These are phyloP conservation scores for Alectoria sarmentosa DNA, from an alignment of 495 filamentous ascomycete genomes.

Conservation along the genomic window DNA sequence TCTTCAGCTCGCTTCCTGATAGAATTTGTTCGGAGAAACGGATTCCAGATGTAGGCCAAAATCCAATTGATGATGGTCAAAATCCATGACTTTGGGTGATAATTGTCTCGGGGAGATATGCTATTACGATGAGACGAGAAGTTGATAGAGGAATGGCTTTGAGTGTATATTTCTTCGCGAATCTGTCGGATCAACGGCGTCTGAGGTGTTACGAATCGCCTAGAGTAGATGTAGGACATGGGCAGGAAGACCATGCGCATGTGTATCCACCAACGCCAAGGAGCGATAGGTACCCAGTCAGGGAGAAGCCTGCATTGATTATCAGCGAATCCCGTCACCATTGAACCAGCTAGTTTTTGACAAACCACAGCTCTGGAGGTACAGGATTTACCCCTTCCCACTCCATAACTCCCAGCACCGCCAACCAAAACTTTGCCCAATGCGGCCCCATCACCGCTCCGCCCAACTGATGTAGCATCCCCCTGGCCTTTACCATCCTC, in stretches of 20 bases:
- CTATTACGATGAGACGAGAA: conserved; percentile 75
- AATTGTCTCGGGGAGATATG: conserved; percentile 75
- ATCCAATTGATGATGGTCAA: conserved; percentile 69
- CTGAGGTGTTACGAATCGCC: conserved; percentile 62
- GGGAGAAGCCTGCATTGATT: conserved; percentile 58
- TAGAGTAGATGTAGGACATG: conserved; percentile 85
- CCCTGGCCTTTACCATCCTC: conserved; percentile 79
- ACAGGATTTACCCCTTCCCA: conserved; percentile 95
- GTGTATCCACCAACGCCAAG: conserved; percentile 99
- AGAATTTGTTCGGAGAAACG: conserved; percentile 54
- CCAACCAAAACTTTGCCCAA: conserved; percentile 93
- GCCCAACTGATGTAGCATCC: conserved; percentile 74
- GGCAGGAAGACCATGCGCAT: conserved; percentile 89
- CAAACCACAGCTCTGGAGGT: conserved; percentile 82
- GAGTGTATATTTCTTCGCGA: conserved; percentile 76
- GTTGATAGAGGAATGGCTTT: conserved; percentile 69
- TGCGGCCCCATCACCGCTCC: conserved; percentile 81
- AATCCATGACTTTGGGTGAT: conserved; percentile 83
- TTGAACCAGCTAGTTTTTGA: not conserved
- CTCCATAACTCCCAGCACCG: conserved; percentile 69
- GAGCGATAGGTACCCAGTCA: conserved; percentile 89
- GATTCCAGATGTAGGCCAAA: conserved; percentile 71
- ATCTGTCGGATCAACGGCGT: conserved; percentile 64
- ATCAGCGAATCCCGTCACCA: conserved; percentile 11
- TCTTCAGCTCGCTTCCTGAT: conserved; percentile 62